These are phyloP conservation scores for Aspergillus melleus DNA, from an alignment of 2,329 filamentous ascomycete species.

Conservation along the genomic window DNA sequence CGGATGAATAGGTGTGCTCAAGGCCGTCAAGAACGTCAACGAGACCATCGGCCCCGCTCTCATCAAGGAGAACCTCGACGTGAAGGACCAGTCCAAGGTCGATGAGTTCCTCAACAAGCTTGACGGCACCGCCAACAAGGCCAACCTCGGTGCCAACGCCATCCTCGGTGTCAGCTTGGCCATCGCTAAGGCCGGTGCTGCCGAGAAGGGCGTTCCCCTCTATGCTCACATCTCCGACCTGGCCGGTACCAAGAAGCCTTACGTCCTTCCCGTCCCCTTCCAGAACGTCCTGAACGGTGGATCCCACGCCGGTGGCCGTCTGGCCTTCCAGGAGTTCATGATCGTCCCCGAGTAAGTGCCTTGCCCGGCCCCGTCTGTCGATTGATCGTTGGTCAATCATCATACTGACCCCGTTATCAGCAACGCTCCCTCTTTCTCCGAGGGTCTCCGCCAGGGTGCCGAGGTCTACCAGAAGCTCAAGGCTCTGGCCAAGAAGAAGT, in stretches of 20 bases:
- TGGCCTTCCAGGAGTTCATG: constrained; percentile 97
- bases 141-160: constrained; percentile 83
- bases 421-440: constrained; percentile 83
- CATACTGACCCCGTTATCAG: constrained; percentile 43
- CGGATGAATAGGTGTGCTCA: constrained; percentile 58
- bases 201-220: constrained; percentile 83
- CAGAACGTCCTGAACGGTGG: constrained; percentile 93
- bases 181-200: constrained; percentile 83
- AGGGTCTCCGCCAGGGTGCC: constrained; percentile 92
- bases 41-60: constrained; percentile 73
- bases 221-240: constrained; percentile 87
- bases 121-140: constrained; percentile 83
- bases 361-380: background rate
- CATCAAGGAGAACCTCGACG: constrained; percentile 79
- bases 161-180: constrained; percentile 84
- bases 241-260: constrained; percentile 87
- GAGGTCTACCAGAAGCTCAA: constrained; percentile 99
- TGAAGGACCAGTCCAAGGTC: constrained; percentile 81
- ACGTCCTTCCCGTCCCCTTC: constrained; percentile 86
- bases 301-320: constrained; percentile 94
- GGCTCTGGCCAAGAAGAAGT: constrained; percentile 97
- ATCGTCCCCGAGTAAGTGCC: constrained; percentile 74
- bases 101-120: constrained; percentile 84
- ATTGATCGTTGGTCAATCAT: background rate
- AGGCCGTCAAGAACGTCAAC: constrained; percentile 87